Base-by-base conservation (phyloP, 2,329 filamentous ascomycete genomes). In the Calycina marina region DNA sequence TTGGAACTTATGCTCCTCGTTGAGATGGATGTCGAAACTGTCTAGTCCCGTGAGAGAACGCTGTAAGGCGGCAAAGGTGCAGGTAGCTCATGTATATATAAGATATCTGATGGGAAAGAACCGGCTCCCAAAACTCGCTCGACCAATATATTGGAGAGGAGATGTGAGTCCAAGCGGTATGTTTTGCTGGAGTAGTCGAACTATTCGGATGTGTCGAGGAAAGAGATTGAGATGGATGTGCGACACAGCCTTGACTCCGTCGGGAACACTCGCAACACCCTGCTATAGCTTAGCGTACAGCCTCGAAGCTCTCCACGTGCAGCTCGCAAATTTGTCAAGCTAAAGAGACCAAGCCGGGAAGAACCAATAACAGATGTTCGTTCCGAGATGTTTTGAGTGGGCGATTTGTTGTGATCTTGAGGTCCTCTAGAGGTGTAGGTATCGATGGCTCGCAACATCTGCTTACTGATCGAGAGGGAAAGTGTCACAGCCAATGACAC, bases 181-280 rank as follows among this genome's bases (percentile, higher is more conserved):
- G 20, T 9, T n/a, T 22, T 22, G 20, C 8, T 9, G 35, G 30
- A 39, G 43, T 37, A 42, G 38, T 40, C 35, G 38, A 38, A 38
- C 39, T 41, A 31, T 28, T 36, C 34, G 30, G 18, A 33, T 40
- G 37, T 46, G 48, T 42, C 41, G 38, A 46, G 37, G 28, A 42
- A 38, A 40, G 20, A 26, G 31, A 36, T 45, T 44, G 36, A 39
- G 38, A 47, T 46, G 38, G 41, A 47, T 36, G 35, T 47, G 40
- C 41, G 43, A 49, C 40, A 46, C 46, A 50, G 49, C 49, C 47
- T 50, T 50, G 48, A 53, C 50, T 41, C 44, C 38, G 44, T 42
- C 41, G 40, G 48, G 45, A 45, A 47, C 43, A 36, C 40, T 48
- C 44, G 46, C 50, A 52, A 52, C 47, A 46, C 37, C 43, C 36